A percentile compares a stretch with the other conserved stretches of the same genome.
These are phyloP conservation scores for Candida silvatica DNA, from an alignment of 805 yeast genomes.

Conservation along the genomic window DNA sequence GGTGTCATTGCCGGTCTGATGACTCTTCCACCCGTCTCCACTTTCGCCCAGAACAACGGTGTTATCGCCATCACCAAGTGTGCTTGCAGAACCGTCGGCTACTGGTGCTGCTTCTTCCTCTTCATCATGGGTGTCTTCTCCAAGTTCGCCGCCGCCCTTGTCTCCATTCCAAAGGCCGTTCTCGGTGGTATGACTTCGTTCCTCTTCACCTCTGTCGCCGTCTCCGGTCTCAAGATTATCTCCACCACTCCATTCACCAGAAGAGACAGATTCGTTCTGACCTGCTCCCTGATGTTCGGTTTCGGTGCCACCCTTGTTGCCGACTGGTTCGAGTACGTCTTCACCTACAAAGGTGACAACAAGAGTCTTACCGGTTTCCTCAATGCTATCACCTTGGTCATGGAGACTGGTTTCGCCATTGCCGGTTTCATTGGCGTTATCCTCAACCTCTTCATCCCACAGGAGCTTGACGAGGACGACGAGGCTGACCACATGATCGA, in stretches of 20 bases:
- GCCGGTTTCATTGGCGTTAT: conserved; percentile 46
- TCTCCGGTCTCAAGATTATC: conserved; percentile 50
- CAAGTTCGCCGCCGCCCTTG: conserved; percentile 84
- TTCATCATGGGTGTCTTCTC: conserved; percentile 82
- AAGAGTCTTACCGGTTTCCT: conserved; percentile 36
- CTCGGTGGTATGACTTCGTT: conserved; percentile 80
- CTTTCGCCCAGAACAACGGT: conserved; percentile 94
- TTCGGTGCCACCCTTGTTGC: conserved; percentile 39
- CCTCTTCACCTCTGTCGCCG: conserved; percentile 48
- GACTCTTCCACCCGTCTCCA: conserved; percentile 85
- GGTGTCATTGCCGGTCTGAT: conserved; percentile 64
- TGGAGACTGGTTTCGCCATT: conserved; percentile 52
- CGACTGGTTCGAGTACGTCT: conserved; percentile 39
- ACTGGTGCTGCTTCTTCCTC: conserved; percentile 51
- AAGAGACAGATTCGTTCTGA: conserved; percentile 47
- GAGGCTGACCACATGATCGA: conserved; percentile 31
- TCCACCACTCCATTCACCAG: conserved; percentile 45
- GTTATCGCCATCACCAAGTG: conserved; percentile 88
- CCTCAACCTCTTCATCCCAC: conserved; percentile 40
- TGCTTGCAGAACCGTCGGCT: conserved; percentile 70
- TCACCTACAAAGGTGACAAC: conserved; percentile 42
- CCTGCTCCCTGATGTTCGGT: conserved; percentile 44
- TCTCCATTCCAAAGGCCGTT: conserved; percentile 69
- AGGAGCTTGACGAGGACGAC: conserved; percentile 39
- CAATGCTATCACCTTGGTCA: conserved; percentile 43